A percentile compares a stretch with the other conserved stretches of the same genome.
Evolutionary conservation across 163 green algal genomes (phyloP).

Genomic region (Scenedesmus sp.): DNA sequence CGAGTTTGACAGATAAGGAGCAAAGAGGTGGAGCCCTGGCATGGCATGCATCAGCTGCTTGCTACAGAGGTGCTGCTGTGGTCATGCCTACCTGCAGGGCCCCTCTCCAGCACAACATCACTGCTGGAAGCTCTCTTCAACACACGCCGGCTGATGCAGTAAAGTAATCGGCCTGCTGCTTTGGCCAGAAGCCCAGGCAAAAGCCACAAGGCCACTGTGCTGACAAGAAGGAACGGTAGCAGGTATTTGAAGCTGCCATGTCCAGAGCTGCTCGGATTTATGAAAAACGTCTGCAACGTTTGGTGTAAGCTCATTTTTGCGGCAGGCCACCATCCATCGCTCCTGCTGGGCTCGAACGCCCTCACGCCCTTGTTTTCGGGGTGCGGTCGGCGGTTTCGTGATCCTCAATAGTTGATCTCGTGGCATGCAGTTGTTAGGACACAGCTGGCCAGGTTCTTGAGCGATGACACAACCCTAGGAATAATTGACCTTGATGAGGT

Average conservation of each 20-base stretch:
- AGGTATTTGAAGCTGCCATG: background rate
- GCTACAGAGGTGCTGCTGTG: background rate
- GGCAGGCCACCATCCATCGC: background rate
- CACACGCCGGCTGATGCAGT: background rate
- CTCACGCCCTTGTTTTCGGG: background rate
- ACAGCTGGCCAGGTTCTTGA: background rate
- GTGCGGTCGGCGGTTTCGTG: background rate
- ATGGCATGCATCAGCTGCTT: background rate
- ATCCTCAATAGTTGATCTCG: background rate
- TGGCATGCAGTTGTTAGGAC: background rate
- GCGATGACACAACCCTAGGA: conserved; percentile 8
- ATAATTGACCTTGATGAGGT: background rate
- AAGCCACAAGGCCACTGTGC: background rate
- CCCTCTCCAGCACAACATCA: background rate
- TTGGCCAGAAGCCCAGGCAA: background rate
- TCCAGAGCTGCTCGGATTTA: background rate
- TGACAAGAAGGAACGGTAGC: background rate
- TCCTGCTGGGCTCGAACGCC: background rate
- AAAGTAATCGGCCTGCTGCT: background rate
- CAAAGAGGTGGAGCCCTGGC: background rate
- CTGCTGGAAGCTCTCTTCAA: background rate
- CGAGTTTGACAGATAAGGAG: background rate
- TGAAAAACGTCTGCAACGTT: background rate
- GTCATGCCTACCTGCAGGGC: background rate
- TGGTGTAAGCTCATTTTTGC: background rate